Evolutionary conservation across 2,329 filamentous ascomycete species (phyloP), one percentile per base, ranked within the genome.

Genomic region (Dactylellina drechsleri): DNA sequence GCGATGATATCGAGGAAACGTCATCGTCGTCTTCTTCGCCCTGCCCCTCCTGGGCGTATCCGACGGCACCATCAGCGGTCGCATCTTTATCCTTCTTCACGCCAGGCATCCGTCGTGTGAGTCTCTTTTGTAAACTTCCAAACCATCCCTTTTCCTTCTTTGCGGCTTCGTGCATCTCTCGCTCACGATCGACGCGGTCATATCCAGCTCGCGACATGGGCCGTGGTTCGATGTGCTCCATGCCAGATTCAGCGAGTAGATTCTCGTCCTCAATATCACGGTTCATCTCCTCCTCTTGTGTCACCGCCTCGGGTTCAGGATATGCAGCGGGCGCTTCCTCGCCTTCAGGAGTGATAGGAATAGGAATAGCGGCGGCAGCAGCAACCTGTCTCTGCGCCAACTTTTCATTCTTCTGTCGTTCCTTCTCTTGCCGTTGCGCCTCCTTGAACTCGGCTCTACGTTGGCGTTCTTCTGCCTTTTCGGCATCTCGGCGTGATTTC

Each of bases 101-200:
- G 1, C 65, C 54, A 13, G 58, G 66, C 41, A 36, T 66, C n/a
- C 64, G 59, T 59, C 57, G 47, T 4, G 52, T 50, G 23, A 76
- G 23, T 16, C 59, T 60, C 26, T 67, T 62, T 49, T 71, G 66
- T 26, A 76, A 56, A 36, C 65, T 66, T 15, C 66, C 65, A 52
- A 76, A 71, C 59, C 59, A 71, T 18, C 66, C 64, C n/a, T 61
- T 70, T 18, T 76, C 66, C 18, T 56, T 71, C 49, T 76, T 76
- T 10, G 60, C 58, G 4, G 62, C 66, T 36, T 71, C 72, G 23
- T 66, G 72, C 57, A 66, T 58, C 28, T 71, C 60, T 16, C 65
- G 45, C 23, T 70, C 66, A 0, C 61, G 59, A 15, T 76, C 72
- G 2, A 71, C 71, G 36, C 72, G 59, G 1, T 70, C 65, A 16